These are phyloP conservation scores for Coffea eugenioides DNA, from an alignment of 257 asterid genomes.

Conservation along the genomic window DNA sequence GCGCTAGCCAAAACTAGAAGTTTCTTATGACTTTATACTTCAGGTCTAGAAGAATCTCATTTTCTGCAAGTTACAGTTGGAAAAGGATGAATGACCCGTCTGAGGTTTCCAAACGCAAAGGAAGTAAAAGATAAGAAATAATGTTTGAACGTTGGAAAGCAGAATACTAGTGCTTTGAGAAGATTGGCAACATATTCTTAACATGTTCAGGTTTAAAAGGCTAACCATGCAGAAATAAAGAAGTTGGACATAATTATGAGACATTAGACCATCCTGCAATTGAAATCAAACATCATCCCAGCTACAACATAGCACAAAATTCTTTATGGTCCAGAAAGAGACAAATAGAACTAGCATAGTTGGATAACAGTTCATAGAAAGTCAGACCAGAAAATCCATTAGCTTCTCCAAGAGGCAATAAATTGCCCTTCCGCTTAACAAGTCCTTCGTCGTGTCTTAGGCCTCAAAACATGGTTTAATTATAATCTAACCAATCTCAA, in stretches of 20 bases:
- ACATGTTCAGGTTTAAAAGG: neutral
- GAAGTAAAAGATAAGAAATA: neutral
- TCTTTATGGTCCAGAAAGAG: neutral
- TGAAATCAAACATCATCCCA: neutral
- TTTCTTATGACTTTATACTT: neutral
- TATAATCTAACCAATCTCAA: neutral
- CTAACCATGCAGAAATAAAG: neutral
- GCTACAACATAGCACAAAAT: neutral
- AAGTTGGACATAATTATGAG: neutral
- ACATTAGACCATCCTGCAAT: neutral
- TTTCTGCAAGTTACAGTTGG: neutral
- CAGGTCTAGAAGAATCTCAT: neutral
- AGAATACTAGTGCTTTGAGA: neutral
- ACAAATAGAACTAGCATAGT: neutral
- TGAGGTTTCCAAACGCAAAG: neutral
- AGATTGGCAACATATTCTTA: neutral
- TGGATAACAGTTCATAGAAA: neutral
- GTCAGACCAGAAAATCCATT: neutral
- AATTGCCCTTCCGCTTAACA: too few relatives aligned
- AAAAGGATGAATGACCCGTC: neutral
- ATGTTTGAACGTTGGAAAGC: neutral
- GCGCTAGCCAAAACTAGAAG: neutral
- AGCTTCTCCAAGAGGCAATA: neutral
- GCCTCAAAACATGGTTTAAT: neutral
- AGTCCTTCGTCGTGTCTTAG: too few relatives aligned